Conservation (phyloP, 2,329 filamentous ascomycete species). For the Fusarium hostae region DNA sequence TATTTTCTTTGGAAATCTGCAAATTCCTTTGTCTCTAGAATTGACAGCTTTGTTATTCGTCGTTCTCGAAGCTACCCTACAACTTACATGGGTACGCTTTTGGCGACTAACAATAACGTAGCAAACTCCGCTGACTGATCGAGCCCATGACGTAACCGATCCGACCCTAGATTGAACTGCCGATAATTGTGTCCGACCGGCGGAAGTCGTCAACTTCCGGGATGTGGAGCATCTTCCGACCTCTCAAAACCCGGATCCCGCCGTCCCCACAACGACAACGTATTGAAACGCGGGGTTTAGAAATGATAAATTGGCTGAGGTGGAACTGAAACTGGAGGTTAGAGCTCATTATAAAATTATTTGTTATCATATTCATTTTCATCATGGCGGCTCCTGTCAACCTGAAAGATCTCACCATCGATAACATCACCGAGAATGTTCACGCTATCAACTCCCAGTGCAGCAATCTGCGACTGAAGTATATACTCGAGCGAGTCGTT, state of each 20-base stretch:
- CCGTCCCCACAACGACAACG: not conserved
- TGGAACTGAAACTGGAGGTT: not conserved
- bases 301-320: not conserved
- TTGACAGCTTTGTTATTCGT: not conserved
- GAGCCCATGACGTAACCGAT: not conserved
- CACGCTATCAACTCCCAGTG: conserved; percentile 76
- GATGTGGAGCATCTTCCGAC: not conserved
- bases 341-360: not conserved
- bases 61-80: not conserved
- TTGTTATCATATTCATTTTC: not conserved
- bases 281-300: conserved; percentile 3
- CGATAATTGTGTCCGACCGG: not conserved
- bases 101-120: not conserved
- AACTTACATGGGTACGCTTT: not conserved
- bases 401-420: conserved; percentile 69
- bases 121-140: not conserved
- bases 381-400: conserved; percentile 18
- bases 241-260: not conserved
- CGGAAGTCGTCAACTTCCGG: not conserved
- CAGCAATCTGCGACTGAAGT: conserved; percentile 70
- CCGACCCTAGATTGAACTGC: not conserved
- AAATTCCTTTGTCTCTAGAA: too few relatives aligned
- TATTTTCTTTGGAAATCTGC: fast-evolving
- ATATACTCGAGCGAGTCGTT: conserved; percentile 75
- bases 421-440: conserved; percentile 80